phyloP scores from a whole-genome alignment of 352 stramenopile genomes.

The Phytophthora constricta region DNA sequence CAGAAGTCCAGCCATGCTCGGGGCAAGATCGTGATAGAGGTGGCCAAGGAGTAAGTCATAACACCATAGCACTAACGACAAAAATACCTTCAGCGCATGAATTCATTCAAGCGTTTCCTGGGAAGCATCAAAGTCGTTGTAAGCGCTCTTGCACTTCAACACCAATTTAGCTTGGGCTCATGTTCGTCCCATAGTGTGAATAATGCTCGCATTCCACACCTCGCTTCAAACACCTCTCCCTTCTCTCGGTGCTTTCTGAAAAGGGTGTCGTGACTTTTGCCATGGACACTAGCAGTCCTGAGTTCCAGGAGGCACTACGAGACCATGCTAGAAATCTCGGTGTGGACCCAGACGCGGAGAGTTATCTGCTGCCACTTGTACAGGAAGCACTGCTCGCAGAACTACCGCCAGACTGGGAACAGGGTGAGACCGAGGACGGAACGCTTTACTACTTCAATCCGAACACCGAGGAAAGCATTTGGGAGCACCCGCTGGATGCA shows the following conservation, averaged over 20 bases:
- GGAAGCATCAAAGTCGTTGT: not conserved
- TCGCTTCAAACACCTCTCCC: constrained; percentile 1
- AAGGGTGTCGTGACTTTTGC: constrained; percentile 7
- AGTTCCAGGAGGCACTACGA: constrained; percentile 66
- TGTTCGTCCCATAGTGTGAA: constrained; percentile 13
- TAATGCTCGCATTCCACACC: not conserved
- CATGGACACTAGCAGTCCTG: constrained; percentile 52
- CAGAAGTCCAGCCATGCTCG: constrained; percentile 48
- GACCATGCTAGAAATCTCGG: constrained; percentile 66
- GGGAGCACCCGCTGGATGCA: constrained; percentile 65
- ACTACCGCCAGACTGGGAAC: constrained; percentile 60
- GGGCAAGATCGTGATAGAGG: constrained; percentile 64
- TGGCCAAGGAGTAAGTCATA: constrained; percentile 8
- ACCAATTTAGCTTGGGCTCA: constrained; percentile 21
- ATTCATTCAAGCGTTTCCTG: not conserved
- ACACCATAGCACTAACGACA: not conserved
- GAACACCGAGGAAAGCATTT: constrained; percentile 64
- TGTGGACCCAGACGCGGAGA: constrained; percentile 58
- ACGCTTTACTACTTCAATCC: constrained; percentile 78
- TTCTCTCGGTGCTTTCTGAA: not conserved
- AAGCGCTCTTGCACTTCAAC: not conserved
- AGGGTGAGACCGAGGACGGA: constrained; percentile 69
- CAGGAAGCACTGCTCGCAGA: constrained; percentile 64
- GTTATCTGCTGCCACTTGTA: constrained; percentile 53
- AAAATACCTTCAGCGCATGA: not conserved